Base-by-base conservation (phyloP, 768 basidiomycete genomes). In the Agrocybe pediades region DNA sequence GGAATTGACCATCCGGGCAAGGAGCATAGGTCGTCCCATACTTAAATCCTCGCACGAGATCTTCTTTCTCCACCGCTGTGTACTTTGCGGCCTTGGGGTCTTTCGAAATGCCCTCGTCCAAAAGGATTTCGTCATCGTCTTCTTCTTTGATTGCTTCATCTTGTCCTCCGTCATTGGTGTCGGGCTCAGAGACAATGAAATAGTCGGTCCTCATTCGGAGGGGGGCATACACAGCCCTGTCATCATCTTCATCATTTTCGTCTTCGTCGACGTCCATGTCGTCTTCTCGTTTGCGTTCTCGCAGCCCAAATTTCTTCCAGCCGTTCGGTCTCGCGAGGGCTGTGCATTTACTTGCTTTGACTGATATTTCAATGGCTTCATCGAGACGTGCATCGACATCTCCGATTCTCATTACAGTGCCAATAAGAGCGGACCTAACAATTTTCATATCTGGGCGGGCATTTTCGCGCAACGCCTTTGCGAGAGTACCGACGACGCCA, bases 11-110 rank as follows among this genome's bases (percentile, higher is more conserved):
- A 47, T 92, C 91, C 2, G 91, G 89, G 69, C 88, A 87, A 0
- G 92, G 92, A 2, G 84, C 88, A 68, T 92, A 95, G 1, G 90
- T 88, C 2, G 92, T 81, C 17, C 95, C 95, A 63, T 97, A 96
- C 71, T 90, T 90, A 76, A 90, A 95, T 1, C 92, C 93, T 58
- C 78, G 74, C 20, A 92, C 76, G 7, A 95, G 83, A 30, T 93
- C 81, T 60, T 92, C 88, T 68, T 88, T 88, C 65, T 90, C 86
- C 6, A 91, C 82, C 55, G 79, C 81, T 62, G 82, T 78, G 21
- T 75, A 52, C 15, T 65, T 67, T 9, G 71, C 68, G 21, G 71
- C 68, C 41, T 75, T 73, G 21, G 67, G 66, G 20, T 68, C 62
- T 36, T 71, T 55, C 20, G 65, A 58, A 16, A 68, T 66, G 11